Base-by-base conservation (phyloP, 2,329 filamentous ascomycete species). In the Albophoma yamanashiensis region DNA sequence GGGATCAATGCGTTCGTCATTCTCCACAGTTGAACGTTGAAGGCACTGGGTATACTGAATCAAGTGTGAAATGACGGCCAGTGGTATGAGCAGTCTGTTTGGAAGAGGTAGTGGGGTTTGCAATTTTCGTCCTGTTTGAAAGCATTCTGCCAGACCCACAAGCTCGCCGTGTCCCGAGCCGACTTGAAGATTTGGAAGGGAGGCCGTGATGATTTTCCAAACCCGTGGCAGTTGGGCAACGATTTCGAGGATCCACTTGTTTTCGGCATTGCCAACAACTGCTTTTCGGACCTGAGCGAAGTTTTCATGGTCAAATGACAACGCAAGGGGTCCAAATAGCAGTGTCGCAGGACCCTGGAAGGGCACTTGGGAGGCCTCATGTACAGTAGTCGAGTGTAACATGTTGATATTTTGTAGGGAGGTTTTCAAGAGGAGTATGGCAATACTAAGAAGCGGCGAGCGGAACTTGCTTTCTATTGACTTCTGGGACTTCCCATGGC, bases 41-140 rank as follows among this genome's bases (percentile, higher is more conserved):
- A 61, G 34, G 22, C n/a, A 57, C 22, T 31, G 25, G 17, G 55
- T 38, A 61, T 76, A 76, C 56, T 76, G 67, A 8, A 64, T 64
- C 11, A 76, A 64, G n/a, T 78, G 76, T 5, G 66, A 66, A 53
- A 73, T 64, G 20, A 77, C 68, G 8, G 76, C 70, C 7, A 78
- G 66, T 0, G 75, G 74, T 6, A 66, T 70, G 25, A 76, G 67
- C 15, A 76, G 58, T 15, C 67, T 66, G 59, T 72, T 73, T 1
- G 70, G 68, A 11, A 73, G 62, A 31, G 61, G 61, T 25, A 31
- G 58, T 22, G 45, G 20, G 27, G 34, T 56, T 11, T 53, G 22
- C 7, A 57, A 8, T 2, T 47, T 9, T 25, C 45, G 27, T n/a
- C 58, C 60, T 9, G 57, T 61, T 8, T 4, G 14, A 17, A 61